Conservation (phyloP, 2,329 filamentous ascomycete genomes). For the Chaetothyriales sp. region DNA sequence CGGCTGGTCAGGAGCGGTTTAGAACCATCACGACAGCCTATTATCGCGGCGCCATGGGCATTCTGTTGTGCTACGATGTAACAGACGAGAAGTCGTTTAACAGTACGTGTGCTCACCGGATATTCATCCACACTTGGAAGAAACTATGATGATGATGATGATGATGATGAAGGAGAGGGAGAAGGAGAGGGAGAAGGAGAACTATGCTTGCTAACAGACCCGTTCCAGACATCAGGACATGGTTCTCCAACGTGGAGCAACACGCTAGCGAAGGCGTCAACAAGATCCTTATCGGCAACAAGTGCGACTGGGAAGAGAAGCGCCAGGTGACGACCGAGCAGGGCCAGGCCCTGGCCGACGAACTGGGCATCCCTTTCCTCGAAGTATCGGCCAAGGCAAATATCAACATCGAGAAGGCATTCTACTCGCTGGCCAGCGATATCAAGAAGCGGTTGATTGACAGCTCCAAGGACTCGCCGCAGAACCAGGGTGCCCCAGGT, state of each 20-base stretch:
- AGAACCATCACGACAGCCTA: slow-evolving; percentile 97
- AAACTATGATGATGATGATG: too few species aligned
- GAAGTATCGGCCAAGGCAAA: slow-evolving; percentile 98
- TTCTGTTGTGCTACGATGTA: slow-evolving; percentile 93
- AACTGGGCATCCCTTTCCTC: slow-evolving; percentile 94
- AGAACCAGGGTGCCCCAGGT: slow-evolving; percentile 4
- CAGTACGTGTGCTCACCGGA: slow-evolving; percentile 43
- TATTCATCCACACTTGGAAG: too few species aligned
- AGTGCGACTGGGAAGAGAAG: slow-evolving; percentile 99
- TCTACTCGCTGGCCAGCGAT: slow-evolving; percentile 84
- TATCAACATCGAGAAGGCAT: slow-evolving; percentile 98
- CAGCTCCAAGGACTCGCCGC: slow-evolving; percentile 61
- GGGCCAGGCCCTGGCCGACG: slow-evolving; percentile 83
- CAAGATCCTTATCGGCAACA: slow-evolving; percentile 99
- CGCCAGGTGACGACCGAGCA: slow-evolving; percentile 83
- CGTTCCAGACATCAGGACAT: slow-evolving; percentile 78
- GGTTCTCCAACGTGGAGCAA: slow-evolving; percentile 98
- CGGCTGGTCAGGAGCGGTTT: slow-evolving; percentile 94
- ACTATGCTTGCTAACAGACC: slow-evolving; percentile 4
- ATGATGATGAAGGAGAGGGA: background rate
- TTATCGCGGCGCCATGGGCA: slow-evolving; percentile 96
- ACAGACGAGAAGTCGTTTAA: slow-evolving; percentile 93
- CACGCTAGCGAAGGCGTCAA: slow-evolving; percentile 97
- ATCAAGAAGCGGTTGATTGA: slow-evolving; percentile 99
- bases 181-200: background rate